Evolutionary conservation across 176 grass and related monocot species (phyloP), one percentile per base, ranked within the genome.

Genomic region (Oryza australiensis): DNA sequence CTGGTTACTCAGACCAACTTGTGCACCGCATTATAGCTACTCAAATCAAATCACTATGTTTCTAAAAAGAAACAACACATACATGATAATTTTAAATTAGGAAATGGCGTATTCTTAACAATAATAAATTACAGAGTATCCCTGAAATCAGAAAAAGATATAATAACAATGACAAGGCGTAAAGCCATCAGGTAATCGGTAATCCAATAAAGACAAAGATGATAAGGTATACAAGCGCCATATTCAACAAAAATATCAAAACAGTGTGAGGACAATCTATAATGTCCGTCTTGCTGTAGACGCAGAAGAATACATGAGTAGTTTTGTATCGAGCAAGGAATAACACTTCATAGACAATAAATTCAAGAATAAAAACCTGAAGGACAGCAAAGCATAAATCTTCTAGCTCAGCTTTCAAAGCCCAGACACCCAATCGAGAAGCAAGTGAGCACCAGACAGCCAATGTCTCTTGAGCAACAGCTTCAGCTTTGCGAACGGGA

Each of bases 361-460:
- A 41, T 63, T 79, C 27, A 68, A 72, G 43, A 80, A 82, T 75
- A 77, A 83, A 85, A 70, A 98, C 95, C 92, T 98, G 84, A 86
- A 98, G 90, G 73, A 98, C 95, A 68, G 95, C 92, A 93, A 98
- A 98, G 76, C 95, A 98, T 84, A 98, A 90, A 88, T 98, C 95
- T 89, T 98, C 95, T 53, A 98, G 75, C 74, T 98, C 95, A 80
- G 95, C 81, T 91, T 98, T 98, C 84, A 98, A 91, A 80, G 95
- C 92, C 92, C 95, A 98, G 84, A 98, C 95, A 64, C 95, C 95
- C 35, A 98, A 87, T 86, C 92, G 90, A 85, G 88, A 95, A 74
- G 95, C 95, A 69, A 98, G 82, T 43, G 95, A 98, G 85, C 95
- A 98, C 92, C 95, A 98, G 46, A 98, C 87, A 83, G 86, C 88